These are phyloP conservation scores for Candida adriatica DNA, from an alignment of 805 yeast species.

Conservation along the genomic window DNA sequence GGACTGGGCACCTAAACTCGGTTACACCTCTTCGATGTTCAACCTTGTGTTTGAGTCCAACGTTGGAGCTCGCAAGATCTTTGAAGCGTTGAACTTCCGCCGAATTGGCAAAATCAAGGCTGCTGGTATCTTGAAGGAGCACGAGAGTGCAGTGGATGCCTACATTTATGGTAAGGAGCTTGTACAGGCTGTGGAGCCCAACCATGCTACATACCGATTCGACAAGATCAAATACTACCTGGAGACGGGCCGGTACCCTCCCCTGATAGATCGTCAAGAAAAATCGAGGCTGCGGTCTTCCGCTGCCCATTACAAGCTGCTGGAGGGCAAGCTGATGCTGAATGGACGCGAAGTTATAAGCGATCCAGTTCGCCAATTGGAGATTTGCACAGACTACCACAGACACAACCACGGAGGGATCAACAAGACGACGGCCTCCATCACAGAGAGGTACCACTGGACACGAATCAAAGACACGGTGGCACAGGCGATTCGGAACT, in stretches of 20 bases:
- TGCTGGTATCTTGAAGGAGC: conserved; percentile 86
- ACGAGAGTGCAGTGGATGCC: conserved; percentile 81
- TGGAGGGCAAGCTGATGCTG: conserved; percentile 66
- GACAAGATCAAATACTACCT: conserved; percentile 74
- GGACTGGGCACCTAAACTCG: conserved; percentile 87
- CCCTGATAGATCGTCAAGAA: conserved; percentile 72
- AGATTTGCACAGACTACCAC: conserved; percentile 69
- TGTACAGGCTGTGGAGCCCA: conserved; percentile 34
- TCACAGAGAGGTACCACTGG: conserved; percentile 87
- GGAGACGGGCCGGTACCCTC: conserved; percentile 83
- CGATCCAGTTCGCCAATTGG: conserved; percentile 66
- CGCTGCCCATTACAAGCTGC: conserved; percentile 68
- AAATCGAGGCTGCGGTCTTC: conserved; percentile 79
- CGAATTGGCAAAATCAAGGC: conserved; percentile 73
- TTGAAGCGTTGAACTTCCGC: conserved; percentile 71
- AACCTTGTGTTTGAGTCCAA: conserved; percentile 87
- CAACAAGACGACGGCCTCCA: conserved; percentile 72
- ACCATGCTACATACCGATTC: conserved; percentile 49
- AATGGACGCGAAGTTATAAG: conserved; percentile 80
- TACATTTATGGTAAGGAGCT: conserved; percentile 79
- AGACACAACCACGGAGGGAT: conserved; percentile 74
- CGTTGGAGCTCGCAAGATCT: conserved; percentile 69
- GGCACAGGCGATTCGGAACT: conserved; percentile 66
- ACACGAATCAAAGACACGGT: conserved; percentile 85
- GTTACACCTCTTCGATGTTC: conserved; percentile 78